Evolutionary conservation across 106 monocot genomes (phyloP), one percentile per base, ranked within the genome.

Genomic region (Platanthera zijinensis): DNA sequence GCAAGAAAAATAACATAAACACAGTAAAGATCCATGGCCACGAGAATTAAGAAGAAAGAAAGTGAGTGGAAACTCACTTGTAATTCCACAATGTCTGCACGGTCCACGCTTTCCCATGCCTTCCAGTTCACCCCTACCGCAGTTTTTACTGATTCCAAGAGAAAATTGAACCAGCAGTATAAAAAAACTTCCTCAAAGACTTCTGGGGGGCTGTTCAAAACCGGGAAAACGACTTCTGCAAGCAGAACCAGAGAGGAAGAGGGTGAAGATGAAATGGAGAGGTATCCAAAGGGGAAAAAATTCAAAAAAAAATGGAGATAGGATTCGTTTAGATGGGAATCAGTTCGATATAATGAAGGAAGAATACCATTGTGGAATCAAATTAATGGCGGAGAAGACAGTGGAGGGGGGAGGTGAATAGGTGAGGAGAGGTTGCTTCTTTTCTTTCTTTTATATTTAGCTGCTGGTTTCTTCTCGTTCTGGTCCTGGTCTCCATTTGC

Each of bases 21-120:
- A 14, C 48, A 64, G 8, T 4, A 62, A 76, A 63, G 75, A 75
- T 75, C 75, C 32, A 45, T 5, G 15, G 57, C 57, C 17, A 8
- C 14, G 30, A 48, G 22, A 48, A 53, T 14, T n/a, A 52, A 68
- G 51, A 56, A 72, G 69, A 10, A 51, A n/a, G n/a, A 71, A 76
- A 74, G 61, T 66, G 79, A 83, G 81, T 47, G 85, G 76, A 76
- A 80, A 87, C 96, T 96, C 92, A 96, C 92, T 96, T 85, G 96
- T 96, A 77, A 93, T 89, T 81, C 96, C 96, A 85, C 96, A 96
- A 83, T 96, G 96, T 63, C 84, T 66, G 90, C 96, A 96, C 84
- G 96, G 96, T 67, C 96, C 96, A 61, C 89, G 86, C 90, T 96
- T 96, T 74, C 88, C 96, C 96, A 96, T 95, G 50, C 56, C 67